Base-by-base conservation (phyloP, 139 green algal genomes). In the Micractinium conductrix region DNA sequence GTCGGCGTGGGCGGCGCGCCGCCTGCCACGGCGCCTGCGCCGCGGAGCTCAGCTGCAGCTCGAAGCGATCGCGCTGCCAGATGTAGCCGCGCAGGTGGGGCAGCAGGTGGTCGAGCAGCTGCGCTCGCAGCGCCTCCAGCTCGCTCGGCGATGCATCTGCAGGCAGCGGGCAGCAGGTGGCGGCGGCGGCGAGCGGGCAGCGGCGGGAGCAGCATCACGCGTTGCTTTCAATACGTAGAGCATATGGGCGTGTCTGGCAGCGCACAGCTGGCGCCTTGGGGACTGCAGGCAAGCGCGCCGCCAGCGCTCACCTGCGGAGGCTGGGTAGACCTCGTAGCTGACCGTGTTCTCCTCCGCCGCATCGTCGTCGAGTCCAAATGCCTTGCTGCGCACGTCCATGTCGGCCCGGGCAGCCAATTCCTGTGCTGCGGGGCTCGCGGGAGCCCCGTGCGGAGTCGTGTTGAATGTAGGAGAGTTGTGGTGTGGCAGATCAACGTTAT, bases 21-120 rank as follows among this genome's bases (percentile, higher is more conserved):
- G n/a, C 42, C 30, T 67, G 81, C 87, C 85, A 90, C 1, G 83
- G 53, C 7, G 43, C 22, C 17, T 70, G 19, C 0, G n/a, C 50
- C 2, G 53, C 24, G 1, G 45, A 19, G 44, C 62, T 84, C 28
- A 45, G 62, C 37, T 74, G 63, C 43, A 94, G 83, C 1, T 22
- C 58, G 74, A 93, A 93, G 17, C 53, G 38, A 35, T 92, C 85
- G 10, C 84, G 80, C 84, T 93, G 89, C 91, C 91, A 94, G 43
- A 93, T 89, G 68, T 91, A 91, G 38, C 70, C 75, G 4, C 26
- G 7, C 42, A 85, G 37, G 7, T 60, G 67, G 14, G 83, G 83
- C 43, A 87, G 62, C 40, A 83, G 24, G 48, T 76, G 74, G 7
- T 78, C 44, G 26, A 87, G 26, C 16, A 85, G 80, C 53, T 80